Conservation (phyloP, 2,329 filamentous ascomycete genomes). For the Cadophora sp. region DNA sequence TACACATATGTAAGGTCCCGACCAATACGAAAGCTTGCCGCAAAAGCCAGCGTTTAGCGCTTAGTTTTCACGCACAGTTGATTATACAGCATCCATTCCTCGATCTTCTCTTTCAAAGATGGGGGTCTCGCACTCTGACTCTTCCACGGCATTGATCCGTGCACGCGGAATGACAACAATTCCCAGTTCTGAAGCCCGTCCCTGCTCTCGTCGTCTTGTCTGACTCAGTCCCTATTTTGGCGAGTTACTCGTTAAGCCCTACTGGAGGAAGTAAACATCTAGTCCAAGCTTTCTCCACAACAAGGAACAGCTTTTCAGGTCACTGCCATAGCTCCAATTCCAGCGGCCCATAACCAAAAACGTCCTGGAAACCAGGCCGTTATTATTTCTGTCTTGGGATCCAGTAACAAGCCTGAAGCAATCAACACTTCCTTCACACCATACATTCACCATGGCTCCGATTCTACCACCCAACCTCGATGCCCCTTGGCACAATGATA, state of each 20-base stretch:
- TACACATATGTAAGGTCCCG: background rate
- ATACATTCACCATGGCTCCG: conserved; percentile 29
- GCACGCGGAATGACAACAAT: background rate
- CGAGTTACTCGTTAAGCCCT: conserved; percentile 1
- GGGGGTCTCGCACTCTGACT: background rate
- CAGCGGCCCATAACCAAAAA: too few species aligned
- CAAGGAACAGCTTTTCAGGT: background rate
- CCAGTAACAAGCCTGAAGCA: background rate
- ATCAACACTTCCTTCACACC: background rate
- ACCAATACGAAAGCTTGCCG: conserved; percentile 4
- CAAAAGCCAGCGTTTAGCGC: conserved; percentile 8
- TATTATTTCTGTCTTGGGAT: background rate
- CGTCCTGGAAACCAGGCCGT: too few species aligned
- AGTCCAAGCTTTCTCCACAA: background rate
- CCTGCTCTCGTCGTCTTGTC: background rate
- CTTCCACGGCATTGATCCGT: conserved; percentile 2
- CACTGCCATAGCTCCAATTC: background rate
- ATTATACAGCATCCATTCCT: conserved; percentile 4
- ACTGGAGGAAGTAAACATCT: conserved; percentile 5
- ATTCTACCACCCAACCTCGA: conserved; percentile 28
- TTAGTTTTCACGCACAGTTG: conserved; percentile 5
- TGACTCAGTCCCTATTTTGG: background rate
- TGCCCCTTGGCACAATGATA: conserved; percentile 38
- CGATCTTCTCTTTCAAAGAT: background rate
- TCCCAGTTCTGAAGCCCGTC: background rate